A percentile compares a stretch with the other conserved stretches of the same genome.
Evolutionary conservation across 225 moss, liverwort and hornwort genomes (phyloP).

Genomic region (Physcomitrium patens): DNA sequence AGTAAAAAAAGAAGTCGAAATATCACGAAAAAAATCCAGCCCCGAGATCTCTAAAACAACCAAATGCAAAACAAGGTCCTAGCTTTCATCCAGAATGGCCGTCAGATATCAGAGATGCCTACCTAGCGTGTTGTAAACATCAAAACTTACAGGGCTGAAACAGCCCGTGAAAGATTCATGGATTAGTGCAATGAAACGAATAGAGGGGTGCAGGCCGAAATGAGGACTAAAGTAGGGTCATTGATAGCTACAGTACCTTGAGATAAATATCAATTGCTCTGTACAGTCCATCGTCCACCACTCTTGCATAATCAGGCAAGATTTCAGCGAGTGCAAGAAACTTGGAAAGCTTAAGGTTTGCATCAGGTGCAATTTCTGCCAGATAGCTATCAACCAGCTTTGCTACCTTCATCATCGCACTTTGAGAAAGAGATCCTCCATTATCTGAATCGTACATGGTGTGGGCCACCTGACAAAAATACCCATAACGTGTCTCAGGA

Average conservation of each 20-base stretch:
- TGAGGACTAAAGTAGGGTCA: background rate
- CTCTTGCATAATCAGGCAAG: conserved; percentile 92
- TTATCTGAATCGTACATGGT: conserved; percentile 90
- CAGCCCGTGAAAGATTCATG: background rate
- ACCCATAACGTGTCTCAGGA: conserved; percentile 18
- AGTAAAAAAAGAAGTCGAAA: too few relatives aligned
- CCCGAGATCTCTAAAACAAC: background rate
- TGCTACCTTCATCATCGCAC: conserved; percentile 94
- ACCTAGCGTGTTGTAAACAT: background rate
- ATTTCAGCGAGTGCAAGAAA: conserved; percentile 85
- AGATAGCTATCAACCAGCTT: conserved; percentile 97
- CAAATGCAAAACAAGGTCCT: background rate
- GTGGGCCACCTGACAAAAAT: conserved; percentile 57
- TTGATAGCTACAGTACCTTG: conserved; percentile 60
- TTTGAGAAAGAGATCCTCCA: conserved; percentile 92
- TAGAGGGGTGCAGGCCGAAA: background rate
- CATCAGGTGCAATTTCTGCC: conserved; percentile 98
- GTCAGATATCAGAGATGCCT: background rate
- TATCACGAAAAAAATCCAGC: background rate
- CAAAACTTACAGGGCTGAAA: background rate
- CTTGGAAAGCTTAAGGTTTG: conserved; percentile 93
- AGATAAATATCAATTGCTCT: conserved; percentile 97
- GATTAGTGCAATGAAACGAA: background rate
- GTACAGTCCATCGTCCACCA: conserved; percentile 97
- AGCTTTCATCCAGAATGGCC: conserved; percentile 13